These are phyloP conservation scores for Erythrophleum ivorense DNA, from an alignment of 331 rosid species.

Conservation along the genomic window DNA sequence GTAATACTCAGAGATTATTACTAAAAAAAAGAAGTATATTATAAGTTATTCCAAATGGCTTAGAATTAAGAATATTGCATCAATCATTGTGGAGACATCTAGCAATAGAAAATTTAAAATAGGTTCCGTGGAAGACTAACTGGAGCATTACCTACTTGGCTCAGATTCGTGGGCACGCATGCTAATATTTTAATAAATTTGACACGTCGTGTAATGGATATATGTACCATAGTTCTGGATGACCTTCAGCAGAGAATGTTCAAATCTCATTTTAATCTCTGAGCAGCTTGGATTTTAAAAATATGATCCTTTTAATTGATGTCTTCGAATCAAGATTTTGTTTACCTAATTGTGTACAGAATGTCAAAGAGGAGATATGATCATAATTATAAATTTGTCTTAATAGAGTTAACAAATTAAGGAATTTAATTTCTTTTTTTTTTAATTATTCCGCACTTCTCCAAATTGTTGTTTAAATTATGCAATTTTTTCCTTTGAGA, in stretches of 20 bases:
- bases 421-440: too few species aligned
- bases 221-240: too few species aligned
- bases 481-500: too few species aligned
- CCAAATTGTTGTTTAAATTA: too few species aligned
- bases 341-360: too few species aligned
- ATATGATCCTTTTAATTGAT: too few species aligned
- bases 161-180: constrained; percentile 33
- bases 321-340: too few species aligned
- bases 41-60: not conserved
- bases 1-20: not conserved
- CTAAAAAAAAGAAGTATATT: not conserved
- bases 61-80: not conserved
- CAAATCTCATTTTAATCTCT: not conserved
- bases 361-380: too few species aligned
- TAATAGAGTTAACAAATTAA: too few species aligned
- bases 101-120: not conserved
- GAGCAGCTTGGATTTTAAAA: not conserved
- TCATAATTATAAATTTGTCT: too few species aligned
- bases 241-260: not conserved
- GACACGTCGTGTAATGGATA: not conserved
- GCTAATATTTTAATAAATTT: constrained; percentile 3
- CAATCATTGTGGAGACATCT: constrained; percentile 19
- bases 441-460: too few species aligned
- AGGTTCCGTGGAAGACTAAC: constrained; percentile 39
- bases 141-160: constrained; percentile 23